These are phyloP conservation scores for Astraeus odoratus DNA, from an alignment of 768 basidiomycete species.

Conservation along the genomic window DNA sequence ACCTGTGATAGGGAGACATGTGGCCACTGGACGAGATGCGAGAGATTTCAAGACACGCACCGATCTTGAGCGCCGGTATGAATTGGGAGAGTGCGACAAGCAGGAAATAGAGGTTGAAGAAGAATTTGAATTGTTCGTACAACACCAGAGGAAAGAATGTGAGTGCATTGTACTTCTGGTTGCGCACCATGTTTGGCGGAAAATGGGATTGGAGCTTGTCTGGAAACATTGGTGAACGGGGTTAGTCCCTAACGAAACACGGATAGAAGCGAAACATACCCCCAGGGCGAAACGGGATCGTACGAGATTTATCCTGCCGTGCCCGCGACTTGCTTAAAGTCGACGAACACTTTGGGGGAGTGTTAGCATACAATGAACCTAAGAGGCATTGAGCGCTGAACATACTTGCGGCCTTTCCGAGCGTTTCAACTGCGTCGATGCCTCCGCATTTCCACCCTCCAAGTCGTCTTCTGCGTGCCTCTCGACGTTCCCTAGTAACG, in stretches of 20 bases:
- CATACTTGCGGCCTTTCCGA: constrained; percentile 17
- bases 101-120: constrained; percentile 98
- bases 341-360: constrained; percentile 16
- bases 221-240: constrained; percentile 19
- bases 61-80: constrained; percentile 91
- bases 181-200: constrained; percentile 88
- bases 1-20: constrained; percentile 39
- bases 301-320: constrained; percentile 65
- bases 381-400: too few relatives aligned
- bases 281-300: constrained; percentile 69
- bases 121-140: constrained; percentile 99
- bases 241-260: neutral
- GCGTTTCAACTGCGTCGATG: constrained; percentile 21
- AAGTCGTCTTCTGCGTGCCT: constrained; percentile 33
- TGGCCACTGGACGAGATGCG: neutral
- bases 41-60: constrained; percentile 34
- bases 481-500: constrained; percentile 36
- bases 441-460: constrained; percentile 28
- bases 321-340: constrained; percentile 10
- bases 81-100: constrained; percentile 96
- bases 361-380: neutral
- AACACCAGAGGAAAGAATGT: constrained; percentile 97
- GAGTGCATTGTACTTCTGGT: constrained; percentile 96
- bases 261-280: constrained; percentile 32
- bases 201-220: constrained; percentile 67